Evolutionary conservation across 148 eudicot species (phyloP), one percentile per base, ranked within the genome.

Genomic region (Mesembryanthemum crystallinum): DNA sequence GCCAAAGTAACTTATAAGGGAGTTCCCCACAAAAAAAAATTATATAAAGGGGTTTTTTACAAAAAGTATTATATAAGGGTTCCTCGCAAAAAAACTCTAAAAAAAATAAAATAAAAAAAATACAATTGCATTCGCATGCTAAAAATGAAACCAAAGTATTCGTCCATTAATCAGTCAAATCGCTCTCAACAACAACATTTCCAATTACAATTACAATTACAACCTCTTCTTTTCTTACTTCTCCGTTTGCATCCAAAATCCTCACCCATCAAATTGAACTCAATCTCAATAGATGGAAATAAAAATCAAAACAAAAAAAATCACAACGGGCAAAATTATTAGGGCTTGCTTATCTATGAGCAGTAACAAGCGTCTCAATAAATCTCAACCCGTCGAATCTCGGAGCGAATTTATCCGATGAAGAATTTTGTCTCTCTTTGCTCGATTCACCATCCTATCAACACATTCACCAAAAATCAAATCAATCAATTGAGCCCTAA

Each of bases 311-410:
- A 29, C 1, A 17, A 62, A 62, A 62, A 62, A 15, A 20, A 33
- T 13, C 7, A 30, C 4, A 20, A 39, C 43, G 43, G 43, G 49
- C 49, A 45, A 45, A 45, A 45, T 45, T 13, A 45, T 39, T 0
- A 39, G 42, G 14, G 49, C 42, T 37, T 1, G 49, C 49, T 81
- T 72, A 84, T 81, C 84, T 81, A 66, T 84, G 86, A 67, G 86
- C 86, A 61, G 86, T 84, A n/a, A 84, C 77, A 67, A 84, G 73
- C 9, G 86, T 84, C 76, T 84, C 86, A 8, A 84, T 84, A 45
- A 84, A 84, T 63, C 82, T 80, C 70, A 84, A 77, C 64, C 86
- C 86, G 72, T 84, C 86, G 28, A 84, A 84, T 73, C 84, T 84
- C 62, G 84, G 86, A 45, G 86, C 86, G 71, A 84, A 81, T 67